Percentiles rank a stretch among this genome's conserved stretches.
Evolutionary conservation across 2,329 filamentous ascomycete genomes (phyloP).

Genomic region (Venturia aucupariae): DNA sequence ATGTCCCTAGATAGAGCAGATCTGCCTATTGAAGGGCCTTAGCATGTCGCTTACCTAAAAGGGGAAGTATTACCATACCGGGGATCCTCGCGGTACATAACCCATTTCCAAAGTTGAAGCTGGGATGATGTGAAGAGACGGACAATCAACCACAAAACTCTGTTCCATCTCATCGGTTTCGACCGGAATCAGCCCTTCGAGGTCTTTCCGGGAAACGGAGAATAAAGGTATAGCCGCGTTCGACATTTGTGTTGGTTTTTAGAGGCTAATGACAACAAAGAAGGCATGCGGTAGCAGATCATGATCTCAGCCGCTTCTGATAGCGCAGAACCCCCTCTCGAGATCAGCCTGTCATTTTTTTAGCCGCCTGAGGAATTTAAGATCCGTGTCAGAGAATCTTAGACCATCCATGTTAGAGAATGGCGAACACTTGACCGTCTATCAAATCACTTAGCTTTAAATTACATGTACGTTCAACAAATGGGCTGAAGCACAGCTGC

Average conservation of each 20-base stretch:
- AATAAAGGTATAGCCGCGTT: neutral
- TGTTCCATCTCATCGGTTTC: neutral
- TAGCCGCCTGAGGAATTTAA: neutral
- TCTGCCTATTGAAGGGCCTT: neutral
- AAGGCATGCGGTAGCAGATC: neutral
- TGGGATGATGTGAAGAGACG: neutral
- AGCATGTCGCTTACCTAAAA: neutral
- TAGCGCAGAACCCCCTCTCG: neutral
- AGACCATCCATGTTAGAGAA: neutral
- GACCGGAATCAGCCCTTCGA: neutral
- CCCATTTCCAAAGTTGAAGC: neutral
- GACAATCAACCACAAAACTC: constrained; percentile 5
- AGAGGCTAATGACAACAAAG: neutral
- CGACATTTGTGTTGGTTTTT: neutral
- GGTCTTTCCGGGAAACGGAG: neutral
- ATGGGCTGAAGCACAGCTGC: neutral
- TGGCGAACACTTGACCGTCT: neutral
- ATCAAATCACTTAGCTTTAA: neutral
- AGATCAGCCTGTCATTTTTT: too few relatives aligned
- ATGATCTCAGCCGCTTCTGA: neutral
- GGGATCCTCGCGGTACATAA: neutral
- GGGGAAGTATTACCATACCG: neutral
- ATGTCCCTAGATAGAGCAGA: neutral
- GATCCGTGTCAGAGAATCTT: neutral
- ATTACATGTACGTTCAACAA: neutral